phyloP scores from a whole-genome alignment of 2,329 filamentous ascomycete species.

The Bisporella sp. region DNA sequence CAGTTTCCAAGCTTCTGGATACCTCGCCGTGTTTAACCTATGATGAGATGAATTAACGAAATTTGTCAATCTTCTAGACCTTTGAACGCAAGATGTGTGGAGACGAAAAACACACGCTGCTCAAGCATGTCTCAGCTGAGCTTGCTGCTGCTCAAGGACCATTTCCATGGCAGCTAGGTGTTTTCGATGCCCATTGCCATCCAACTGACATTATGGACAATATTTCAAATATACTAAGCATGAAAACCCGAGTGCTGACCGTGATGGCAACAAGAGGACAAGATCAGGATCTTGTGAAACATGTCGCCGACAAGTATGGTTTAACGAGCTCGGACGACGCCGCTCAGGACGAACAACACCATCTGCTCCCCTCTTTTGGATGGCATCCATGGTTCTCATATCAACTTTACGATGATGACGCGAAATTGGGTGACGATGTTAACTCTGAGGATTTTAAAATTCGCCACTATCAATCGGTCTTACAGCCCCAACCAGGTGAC shows the following conservation, averaged over 20 bases:
- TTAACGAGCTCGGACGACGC: constrained; percentile 29
- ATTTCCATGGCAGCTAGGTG: constrained; percentile 64
- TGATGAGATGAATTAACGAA: too few relatives aligned
- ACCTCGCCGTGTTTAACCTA: too few relatives aligned
- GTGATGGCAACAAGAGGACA: constrained; percentile 72
- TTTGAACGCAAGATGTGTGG: not conserved
- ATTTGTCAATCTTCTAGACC: too few relatives aligned
- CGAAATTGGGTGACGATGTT: constrained; percentile 9
- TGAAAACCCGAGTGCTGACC: constrained; percentile 60
- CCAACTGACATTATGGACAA: constrained; percentile 70
- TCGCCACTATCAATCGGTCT: constrained; percentile 59
- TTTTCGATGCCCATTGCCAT: constrained; percentile 79
- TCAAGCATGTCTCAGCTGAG: too few relatives aligned
- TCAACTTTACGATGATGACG: constrained; percentile 60
- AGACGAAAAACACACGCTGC: not conserved
- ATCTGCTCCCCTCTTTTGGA: constrained; percentile 66
- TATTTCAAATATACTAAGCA: constrained; percentile 48
- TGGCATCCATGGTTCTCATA: constrained; percentile 87
- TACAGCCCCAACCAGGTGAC: constrained; percentile 48
- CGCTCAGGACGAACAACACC: constrained; percentile 25
- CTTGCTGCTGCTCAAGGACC: not conserved
- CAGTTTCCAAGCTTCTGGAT: too few relatives aligned
- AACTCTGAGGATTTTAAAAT: constrained; percentile 32
- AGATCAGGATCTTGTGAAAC: constrained; percentile 66
- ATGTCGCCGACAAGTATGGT: constrained; percentile 49